Conservation (phyloP, 306 rosid species). For the Fragaria vesca region DNA sequence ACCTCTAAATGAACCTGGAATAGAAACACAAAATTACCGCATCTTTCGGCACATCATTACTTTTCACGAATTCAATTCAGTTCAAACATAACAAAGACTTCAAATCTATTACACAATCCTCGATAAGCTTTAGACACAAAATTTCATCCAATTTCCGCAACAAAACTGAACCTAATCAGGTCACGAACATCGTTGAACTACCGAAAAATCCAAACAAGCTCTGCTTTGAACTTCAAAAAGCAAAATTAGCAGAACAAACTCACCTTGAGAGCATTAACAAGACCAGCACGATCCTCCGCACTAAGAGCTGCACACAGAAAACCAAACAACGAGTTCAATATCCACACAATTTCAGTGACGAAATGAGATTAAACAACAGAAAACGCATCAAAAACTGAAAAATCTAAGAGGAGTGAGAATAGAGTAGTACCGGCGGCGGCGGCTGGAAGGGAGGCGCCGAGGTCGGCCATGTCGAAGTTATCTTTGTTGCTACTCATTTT, state of each 20-base stretch:
- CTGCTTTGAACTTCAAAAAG: neutral
- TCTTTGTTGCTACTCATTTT: slow-evolving; percentile 61
- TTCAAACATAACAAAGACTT: neutral
- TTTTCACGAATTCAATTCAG: neutral
- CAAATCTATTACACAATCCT: neutral
- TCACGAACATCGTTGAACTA: neutral
- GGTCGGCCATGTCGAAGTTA: slow-evolving; percentile 57
- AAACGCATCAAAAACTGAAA: neutral
- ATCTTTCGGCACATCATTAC: neutral
- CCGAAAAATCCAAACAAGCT: neutral
- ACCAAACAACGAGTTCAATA: neutral
- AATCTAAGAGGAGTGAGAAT: neutral
- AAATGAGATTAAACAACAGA: neutral
- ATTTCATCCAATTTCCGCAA: neutral
- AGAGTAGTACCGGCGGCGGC: neutral
- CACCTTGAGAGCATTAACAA: slow-evolving; percentile 81
- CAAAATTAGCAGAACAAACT: neutral
- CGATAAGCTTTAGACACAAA: neutral
- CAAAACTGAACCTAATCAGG: neutral
- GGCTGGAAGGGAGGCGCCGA: slow-evolving; percentile 15
- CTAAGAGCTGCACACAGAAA: slow-evolving; percentile 45
- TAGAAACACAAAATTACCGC: neutral
- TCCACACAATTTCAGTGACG: neutral
- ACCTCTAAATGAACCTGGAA: neutral
- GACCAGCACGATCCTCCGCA: slow-evolving; percentile 65